Conservation (phyloP, 768 basidiomycete genomes). For the Mycena polygramma region DNA sequence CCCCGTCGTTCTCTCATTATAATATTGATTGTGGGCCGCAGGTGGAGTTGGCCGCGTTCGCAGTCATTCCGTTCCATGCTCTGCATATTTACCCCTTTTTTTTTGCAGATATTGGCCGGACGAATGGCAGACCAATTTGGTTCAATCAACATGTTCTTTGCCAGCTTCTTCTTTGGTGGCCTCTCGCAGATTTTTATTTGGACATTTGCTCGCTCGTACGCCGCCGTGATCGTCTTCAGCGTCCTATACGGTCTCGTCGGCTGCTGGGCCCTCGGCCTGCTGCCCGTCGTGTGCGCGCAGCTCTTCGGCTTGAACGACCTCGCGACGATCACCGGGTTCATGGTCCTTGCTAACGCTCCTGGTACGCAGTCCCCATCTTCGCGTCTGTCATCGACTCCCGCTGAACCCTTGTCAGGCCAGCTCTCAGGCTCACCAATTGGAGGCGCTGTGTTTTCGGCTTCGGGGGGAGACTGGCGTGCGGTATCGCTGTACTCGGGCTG, state of each 20-base stretch:
- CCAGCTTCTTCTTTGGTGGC: conserved; percentile 49
- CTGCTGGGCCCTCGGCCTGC: conserved; percentile 50
- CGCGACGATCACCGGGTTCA: too few relatives aligned
- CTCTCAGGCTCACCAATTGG: conserved; percentile 48
- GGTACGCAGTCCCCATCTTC: conserved; percentile 35
- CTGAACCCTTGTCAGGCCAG: conserved; percentile 41
- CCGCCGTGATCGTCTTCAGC: conserved; percentile 47
- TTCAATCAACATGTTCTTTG: conserved; percentile 54
- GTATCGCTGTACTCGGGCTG: conserved; percentile 47
- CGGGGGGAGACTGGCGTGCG: conserved; percentile 47
- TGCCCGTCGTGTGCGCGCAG: conserved; percentile 47
- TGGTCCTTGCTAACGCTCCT: conserved; percentile 42
- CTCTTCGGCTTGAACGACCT: conserved; percentile 42
- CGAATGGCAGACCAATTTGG: conserved; percentile 54
- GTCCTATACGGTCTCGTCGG: conserved; percentile 50
- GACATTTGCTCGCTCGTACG: conserved; percentile 51
- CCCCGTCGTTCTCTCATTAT: background rate
- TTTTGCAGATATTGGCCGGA: conserved; percentile 48
- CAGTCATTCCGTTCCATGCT: too few relatives aligned
- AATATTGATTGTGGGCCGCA: background rate
- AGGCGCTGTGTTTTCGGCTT: conserved; percentile 46
- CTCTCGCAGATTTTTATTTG: conserved; percentile 54
- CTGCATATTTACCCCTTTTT: conserved; percentile 6
- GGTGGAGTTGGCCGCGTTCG: conserved; percentile 43
- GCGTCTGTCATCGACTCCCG: background rate